Evolutionary conservation across 768 basidiomycete species (phyloP).

Genomic region (button mushroom (Agaricus bisporus)): DNA sequence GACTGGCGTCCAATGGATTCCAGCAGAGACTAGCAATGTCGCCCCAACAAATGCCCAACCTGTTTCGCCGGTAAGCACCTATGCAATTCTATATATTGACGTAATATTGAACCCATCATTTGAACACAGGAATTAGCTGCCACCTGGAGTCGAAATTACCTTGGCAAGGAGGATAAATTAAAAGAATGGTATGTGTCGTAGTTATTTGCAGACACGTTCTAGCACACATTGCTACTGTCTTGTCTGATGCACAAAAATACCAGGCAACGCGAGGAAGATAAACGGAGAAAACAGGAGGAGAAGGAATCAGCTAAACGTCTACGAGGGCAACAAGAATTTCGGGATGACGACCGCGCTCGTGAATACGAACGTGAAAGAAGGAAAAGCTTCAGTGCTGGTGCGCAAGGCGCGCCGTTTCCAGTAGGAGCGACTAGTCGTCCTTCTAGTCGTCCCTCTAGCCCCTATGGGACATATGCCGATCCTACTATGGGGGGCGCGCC

Average conservation of each 20-base stretch:
- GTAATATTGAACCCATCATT: background rate
- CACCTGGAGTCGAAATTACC: constrained; percentile 43
- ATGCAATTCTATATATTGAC: background rate
- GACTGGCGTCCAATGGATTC: constrained; percentile 61
- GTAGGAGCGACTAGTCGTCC: constrained; percentile 19
- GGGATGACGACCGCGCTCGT: constrained; percentile 48
- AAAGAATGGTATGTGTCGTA: background rate
- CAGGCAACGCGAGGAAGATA: constrained; percentile 45
- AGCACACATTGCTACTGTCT: background rate
- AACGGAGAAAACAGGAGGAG: constrained; percentile 39
- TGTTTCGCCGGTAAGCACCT: constrained; percentile 43
- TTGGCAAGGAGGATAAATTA: constrained; percentile 31
- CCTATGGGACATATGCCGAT: constrained; percentile 16
- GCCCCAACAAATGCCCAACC: constrained; percentile 56
- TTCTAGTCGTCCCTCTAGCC: constrained; percentile 21
- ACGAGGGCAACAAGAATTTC: constrained; percentile 43
- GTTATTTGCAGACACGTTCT: background rate
- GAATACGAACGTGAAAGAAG: constrained; percentile 55
- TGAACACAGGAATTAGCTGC: constrained; percentile 7
- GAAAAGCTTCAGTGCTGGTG: constrained; percentile 43
- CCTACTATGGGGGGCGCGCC: constrained; percentile 13
- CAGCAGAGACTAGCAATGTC: constrained; percentile 61
- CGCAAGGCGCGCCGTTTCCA: constrained; percentile 26
- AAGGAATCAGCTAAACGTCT: constrained; percentile 37
- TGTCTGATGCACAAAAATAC: background rate